These are phyloP conservation scores for Pythium utonaiense DNA, from an alignment of 352 stramenopile genomes.

Conservation along the genomic window DNA sequence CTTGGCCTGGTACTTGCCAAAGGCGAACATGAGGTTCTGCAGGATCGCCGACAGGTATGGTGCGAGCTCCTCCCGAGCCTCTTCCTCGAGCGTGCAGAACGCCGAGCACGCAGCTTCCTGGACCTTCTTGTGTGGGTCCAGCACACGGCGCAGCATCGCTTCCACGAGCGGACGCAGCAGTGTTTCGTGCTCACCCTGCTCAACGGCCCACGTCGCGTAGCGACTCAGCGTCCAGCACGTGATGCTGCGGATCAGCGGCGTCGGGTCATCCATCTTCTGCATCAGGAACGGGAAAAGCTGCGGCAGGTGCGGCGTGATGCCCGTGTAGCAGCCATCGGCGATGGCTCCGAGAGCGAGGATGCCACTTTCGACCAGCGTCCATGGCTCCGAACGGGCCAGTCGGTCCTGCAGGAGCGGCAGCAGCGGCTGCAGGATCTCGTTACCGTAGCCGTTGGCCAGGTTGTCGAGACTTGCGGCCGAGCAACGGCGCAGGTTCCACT, in stretches of 20 bases:
- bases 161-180: conserved; percentile 78
- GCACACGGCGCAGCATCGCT: conserved; percentile 84
- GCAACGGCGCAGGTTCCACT: conserved; percentile 96
- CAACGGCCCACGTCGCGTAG: conserved; percentile 91
- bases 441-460: conserved; percentile 90
- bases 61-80: conserved; percentile 89
- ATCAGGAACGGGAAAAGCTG: conserved; percentile 95
- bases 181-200: conserved; percentile 84
- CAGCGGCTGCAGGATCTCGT: conserved; percentile 90
- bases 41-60: conserved; percentile 93
- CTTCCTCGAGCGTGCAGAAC: conserved; percentile 94
- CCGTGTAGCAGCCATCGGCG: conserved; percentile 91
- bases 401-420: conserved; percentile 91
- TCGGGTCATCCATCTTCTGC: conserved; percentile 85
- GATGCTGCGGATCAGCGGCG: conserved; percentile 91
- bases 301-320: conserved; percentile 90
- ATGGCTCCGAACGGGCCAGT: conserved; percentile 88
- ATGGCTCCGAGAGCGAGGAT: conserved; percentile 96
- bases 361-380: conserved; percentile 92
- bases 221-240: conserved; percentile 93
- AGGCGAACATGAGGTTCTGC: conserved; percentile 90
- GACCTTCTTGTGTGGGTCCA: conserved; percentile 93
- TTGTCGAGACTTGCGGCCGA: conserved; percentile 94
- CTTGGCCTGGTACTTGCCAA: conserved; percentile 92
- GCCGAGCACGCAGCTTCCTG: conserved; percentile 94